A percentile compares a stretch with the other conserved stretches of the same genome.
Evolutionary conservation across 2,329 filamentous ascomycete genomes (phyloP).

Genomic region (Microdochium paspali): DNA sequence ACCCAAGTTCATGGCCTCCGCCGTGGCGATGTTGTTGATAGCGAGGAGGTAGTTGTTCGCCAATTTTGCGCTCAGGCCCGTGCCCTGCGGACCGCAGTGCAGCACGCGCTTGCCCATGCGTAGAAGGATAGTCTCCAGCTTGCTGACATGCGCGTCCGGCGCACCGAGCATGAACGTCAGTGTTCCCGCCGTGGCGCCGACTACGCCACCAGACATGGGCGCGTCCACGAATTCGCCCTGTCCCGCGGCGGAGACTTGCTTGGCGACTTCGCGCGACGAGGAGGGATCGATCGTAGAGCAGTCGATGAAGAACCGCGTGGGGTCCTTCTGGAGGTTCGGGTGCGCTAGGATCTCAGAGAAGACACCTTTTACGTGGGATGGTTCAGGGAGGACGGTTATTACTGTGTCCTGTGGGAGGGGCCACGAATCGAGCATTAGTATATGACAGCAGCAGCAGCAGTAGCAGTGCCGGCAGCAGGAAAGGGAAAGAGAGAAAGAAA

Average conservation of each 20-base stretch:
- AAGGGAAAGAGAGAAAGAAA: neutral
- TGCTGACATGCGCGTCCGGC: conserved; percentile 47
- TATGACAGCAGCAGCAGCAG: no score
- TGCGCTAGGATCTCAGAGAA: conserved; percentile 67
- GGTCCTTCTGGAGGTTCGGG: conserved; percentile 32
- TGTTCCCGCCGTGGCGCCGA: conserved; percentile 78
- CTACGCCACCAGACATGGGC: conserved; percentile 93
- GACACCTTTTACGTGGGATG: conserved; percentile 75
- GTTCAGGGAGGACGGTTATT: conserved; percentile 83
- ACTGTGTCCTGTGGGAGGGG: conserved; percentile 57
- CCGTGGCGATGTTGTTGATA: conserved; percentile 74
- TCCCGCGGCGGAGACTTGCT: conserved; percentile 51
- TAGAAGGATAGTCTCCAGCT: conserved; percentile 59
- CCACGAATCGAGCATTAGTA: neutral
- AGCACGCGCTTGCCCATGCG: conserved; percentile 82
- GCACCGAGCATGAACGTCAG: conserved; percentile 94
- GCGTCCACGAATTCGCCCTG: conserved; percentile 82
- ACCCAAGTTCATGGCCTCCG: conserved; percentile 59
- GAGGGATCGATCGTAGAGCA: conserved; percentile 92
- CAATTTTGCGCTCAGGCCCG: conserved; percentile 83
- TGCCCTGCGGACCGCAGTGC: conserved; percentile 76
- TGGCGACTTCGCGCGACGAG: conserved; percentile 70
- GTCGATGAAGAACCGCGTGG: conserved; percentile 79
- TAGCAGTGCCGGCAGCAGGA: conserved; percentile 6
- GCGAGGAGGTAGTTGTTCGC: conserved; percentile 97